Conservation (phyloP, 345 rosid species). For the Populus simonii region DNA sequence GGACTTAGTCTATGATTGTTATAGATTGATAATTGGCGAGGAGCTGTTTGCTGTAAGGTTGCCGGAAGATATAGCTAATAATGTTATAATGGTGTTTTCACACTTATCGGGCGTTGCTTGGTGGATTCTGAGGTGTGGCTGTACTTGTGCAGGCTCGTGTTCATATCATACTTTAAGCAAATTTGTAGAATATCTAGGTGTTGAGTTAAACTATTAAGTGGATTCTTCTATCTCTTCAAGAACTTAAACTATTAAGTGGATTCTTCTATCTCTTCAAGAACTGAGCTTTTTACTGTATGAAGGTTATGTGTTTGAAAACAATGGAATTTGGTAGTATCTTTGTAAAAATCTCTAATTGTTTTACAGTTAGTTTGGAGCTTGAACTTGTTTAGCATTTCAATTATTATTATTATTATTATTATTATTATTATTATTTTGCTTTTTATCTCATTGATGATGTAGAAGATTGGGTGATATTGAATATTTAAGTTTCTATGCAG, state of each 20-base stretch:
- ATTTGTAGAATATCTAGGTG: background rate
- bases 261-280: too few species aligned
- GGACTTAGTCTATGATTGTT: background rate
- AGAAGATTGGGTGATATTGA: slow-evolving; percentile 1
- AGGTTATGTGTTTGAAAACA: background rate
- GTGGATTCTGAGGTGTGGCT: background rate
- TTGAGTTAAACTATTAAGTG: background rate
- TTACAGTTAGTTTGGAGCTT: background rate
- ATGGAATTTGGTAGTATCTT: background rate
- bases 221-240: too few species aligned
- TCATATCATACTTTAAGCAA: background rate
- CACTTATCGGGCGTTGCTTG: background rate
- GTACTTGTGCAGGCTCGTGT: background rate
- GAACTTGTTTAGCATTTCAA: background rate
- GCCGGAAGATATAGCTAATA: background rate
- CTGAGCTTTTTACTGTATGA: background rate
- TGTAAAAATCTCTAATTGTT: background rate
- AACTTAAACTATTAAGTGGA: background rate
- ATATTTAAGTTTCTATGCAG: slow-evolving; percentile 31
- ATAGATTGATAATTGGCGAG: background rate
- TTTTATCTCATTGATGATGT: background rate
- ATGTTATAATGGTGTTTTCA: background rate
- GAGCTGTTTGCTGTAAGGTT: background rate
- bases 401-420: background rate
- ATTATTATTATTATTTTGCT: background rate